Evolutionary conservation across 176 grass and related monocot species (phyloP).

Genomic region (Cocos nucifera): DNA sequence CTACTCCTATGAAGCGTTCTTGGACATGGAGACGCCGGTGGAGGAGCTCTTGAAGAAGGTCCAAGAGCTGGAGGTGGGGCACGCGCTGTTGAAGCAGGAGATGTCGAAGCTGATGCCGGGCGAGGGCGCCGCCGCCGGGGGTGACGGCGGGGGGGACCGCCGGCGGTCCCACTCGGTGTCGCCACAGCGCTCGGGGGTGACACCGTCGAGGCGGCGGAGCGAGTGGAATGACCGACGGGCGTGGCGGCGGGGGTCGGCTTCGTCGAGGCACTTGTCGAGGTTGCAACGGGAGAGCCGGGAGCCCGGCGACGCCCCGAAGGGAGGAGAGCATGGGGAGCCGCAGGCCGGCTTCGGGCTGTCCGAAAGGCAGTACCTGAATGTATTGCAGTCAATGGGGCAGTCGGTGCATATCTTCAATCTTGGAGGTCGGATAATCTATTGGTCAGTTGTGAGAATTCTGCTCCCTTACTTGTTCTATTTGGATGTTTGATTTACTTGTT

Average conservation of each 20-base stretch:
- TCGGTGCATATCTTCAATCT: constrained; percentile 86
- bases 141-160: constrained; percentile 17
- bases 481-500: neutral
- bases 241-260: constrained; percentile 33
- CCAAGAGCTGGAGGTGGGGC: constrained; percentile 54
- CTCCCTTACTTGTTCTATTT: constrained; percentile 3
- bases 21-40: constrained; percentile 38
- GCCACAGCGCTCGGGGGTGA: constrained; percentile 23
- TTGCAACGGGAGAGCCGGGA: constrained; percentile 44
- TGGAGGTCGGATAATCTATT: constrained; percentile 82
- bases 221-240: constrained; percentile 24
- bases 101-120: constrained; percentile 53
- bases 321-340: neutral
- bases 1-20: neutral
- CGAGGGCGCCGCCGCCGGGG: neutral
- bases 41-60: constrained; percentile 88
- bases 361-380: constrained; percentile 59
- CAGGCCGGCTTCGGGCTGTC: constrained; percentile 28
- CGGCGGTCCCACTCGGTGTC: constrained; percentile 75
- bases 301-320: neutral
- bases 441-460: constrained; percentile 38
- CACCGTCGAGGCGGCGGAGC: constrained; percentile 15
- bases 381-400: constrained; percentile 76
- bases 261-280: constrained; percentile 46
- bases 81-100: constrained; percentile 70